Evolutionary conservation across 306 rosid genomes (phyloP).

Genomic region (Vigna hirtella): DNA sequence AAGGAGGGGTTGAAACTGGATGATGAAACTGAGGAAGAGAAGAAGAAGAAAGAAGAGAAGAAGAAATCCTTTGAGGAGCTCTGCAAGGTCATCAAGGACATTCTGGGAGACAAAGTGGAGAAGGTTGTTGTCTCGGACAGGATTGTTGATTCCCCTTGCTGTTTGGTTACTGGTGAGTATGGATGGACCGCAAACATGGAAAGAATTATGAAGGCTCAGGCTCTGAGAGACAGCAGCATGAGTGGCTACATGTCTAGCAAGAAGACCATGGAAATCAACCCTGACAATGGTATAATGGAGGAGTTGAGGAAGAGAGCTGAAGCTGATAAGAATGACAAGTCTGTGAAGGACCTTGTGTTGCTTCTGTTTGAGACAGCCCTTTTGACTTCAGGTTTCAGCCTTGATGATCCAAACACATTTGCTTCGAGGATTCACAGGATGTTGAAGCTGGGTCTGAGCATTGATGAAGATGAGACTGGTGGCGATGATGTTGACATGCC

Average conservation of each 20-base stretch:
- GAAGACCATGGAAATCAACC: slow-evolving; percentile 83
- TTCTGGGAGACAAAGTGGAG: slow-evolving; percentile 69
- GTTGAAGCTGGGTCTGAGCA: slow-evolving; percentile 74
- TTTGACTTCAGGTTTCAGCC: slow-evolving; percentile 75
- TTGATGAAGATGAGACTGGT: slow-evolving; percentile 59
- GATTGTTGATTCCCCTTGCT: slow-evolving; percentile 76
- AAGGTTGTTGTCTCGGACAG: slow-evolving; percentile 75
- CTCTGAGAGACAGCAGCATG: slow-evolving; percentile 77
- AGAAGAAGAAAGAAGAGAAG: slow-evolving; percentile 64
- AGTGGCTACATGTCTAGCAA: slow-evolving; percentile 72
- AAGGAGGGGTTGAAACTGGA: slow-evolving; percentile 74
- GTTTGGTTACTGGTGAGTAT: slow-evolving; percentile 78
- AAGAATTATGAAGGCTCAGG: slow-evolving; percentile 81
- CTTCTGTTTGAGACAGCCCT: slow-evolving; percentile 72
- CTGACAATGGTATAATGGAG: slow-evolving; percentile 79
- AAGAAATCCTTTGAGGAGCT: slow-evolving; percentile 70
- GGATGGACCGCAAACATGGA: slow-evolving; percentile 85
- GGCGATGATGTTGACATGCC: slow-evolving; percentile 72
- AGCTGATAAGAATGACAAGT: slow-evolving; percentile 70
- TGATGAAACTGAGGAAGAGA: slow-evolving; percentile 72
- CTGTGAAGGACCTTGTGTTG: slow-evolving; percentile 70
- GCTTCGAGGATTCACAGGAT: slow-evolving; percentile 72
- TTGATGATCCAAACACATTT: slow-evolving; percentile 75
- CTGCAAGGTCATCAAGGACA: slow-evolving; percentile 68
- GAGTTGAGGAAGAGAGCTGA: slow-evolving; percentile 74